Percentiles rank a stretch among this genome's conserved stretches.
phyloP scores from a whole-genome alignment of 495 filamentous ascomycete genomes.

The Hypoxylon lienhwacheense region DNA sequence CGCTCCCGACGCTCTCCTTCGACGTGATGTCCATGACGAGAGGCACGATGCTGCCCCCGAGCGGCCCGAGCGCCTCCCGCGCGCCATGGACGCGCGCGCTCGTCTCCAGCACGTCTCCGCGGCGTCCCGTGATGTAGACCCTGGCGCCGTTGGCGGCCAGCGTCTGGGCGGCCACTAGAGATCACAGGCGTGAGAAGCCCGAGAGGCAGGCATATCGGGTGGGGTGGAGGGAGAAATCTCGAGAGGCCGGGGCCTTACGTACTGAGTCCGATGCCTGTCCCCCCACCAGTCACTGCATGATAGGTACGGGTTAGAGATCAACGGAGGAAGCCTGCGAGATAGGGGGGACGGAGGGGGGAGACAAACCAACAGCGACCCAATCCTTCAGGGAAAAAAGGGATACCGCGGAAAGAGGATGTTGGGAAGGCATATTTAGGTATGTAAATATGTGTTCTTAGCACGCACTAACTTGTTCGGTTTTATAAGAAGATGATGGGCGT shows the following conservation, averaged over 20 bases:
- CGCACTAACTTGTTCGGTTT: neutral
- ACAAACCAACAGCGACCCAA: slow-evolving; percentile 36
- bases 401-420: slow-evolving; percentile 37
- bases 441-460: neutral
- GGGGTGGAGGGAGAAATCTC: neutral
- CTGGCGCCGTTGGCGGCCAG: slow-evolving; percentile 78
- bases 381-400: slow-evolving; percentile 33
- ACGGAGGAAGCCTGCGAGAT: slow-evolving; percentile 13
- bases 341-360: slow-evolving; percentile 1
- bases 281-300: slow-evolving; percentile 57
- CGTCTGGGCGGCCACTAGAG: slow-evolving; percentile 71
- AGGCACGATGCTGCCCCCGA: slow-evolving; percentile 50
- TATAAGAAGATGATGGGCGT: neutral
- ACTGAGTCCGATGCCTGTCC: slow-evolving; percentile 58
- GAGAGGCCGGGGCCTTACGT: slow-evolving; percentile 7
- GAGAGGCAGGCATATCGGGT: neutral
- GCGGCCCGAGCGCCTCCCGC: slow-evolving; percentile 35
- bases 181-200: neutral
- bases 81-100: slow-evolving; percentile 48
- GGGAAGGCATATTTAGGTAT: slow-evolving; percentile 27
- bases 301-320: too few species aligned
- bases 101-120: slow-evolving; percentile 56
- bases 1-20: slow-evolving; percentile 65
- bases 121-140: slow-evolving; percentile 81
- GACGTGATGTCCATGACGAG: slow-evolving; percentile 75